These are phyloP conservation scores for Litchi chinensis DNA, from an alignment of 345 rosid species.

Conservation along the genomic window DNA sequence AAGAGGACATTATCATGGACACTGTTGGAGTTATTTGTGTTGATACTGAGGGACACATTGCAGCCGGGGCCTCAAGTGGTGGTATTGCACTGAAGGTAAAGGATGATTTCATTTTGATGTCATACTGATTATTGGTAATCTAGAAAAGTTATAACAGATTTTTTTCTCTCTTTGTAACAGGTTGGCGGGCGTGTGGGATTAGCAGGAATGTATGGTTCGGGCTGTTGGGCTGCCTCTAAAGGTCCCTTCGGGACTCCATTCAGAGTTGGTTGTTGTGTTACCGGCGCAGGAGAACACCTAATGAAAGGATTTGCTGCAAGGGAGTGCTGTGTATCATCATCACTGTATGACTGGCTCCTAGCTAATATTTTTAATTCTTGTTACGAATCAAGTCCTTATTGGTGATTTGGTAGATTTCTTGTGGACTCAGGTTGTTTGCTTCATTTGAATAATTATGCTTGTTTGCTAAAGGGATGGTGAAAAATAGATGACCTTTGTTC, in stretches of 20 bases:
- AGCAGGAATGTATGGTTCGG: slow-evolving; percentile 90
- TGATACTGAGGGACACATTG: slow-evolving; percentile 77
- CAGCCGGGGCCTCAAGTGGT: slow-evolving; percentile 92
- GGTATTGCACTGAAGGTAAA: slow-evolving; percentile 92
- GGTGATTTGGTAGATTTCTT: neutral
- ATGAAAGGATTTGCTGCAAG: slow-evolving; percentile 95
- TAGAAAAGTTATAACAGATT: neutral
- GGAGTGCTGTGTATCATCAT: slow-evolving; percentile 78
- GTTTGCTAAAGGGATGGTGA: neutral
- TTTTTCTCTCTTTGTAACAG: slow-evolving; percentile 37
- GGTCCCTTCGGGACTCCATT: slow-evolving; percentile 72
- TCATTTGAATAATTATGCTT: neutral
- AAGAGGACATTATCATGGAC: slow-evolving; percentile 70
- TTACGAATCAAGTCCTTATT: neutral
- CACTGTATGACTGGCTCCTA: slow-evolving; percentile 51
- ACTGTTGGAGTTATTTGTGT: slow-evolving; percentile 96
- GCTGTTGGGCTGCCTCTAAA: slow-evolving; percentile 92
- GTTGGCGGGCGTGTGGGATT: slow-evolving; percentile 92
- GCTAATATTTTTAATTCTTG: slow-evolving; percentile 4
- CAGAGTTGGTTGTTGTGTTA: slow-evolving; percentile 80
- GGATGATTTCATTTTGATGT: slow-evolving; percentile 6
- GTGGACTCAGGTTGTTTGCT: neutral
- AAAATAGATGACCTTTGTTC: neutral
- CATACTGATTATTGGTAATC: neutral
- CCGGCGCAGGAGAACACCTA: slow-evolving; percentile 88